Conservation (phyloP, 2,329 filamentous ascomycete species). For the Beauveria asiatica region DNA sequence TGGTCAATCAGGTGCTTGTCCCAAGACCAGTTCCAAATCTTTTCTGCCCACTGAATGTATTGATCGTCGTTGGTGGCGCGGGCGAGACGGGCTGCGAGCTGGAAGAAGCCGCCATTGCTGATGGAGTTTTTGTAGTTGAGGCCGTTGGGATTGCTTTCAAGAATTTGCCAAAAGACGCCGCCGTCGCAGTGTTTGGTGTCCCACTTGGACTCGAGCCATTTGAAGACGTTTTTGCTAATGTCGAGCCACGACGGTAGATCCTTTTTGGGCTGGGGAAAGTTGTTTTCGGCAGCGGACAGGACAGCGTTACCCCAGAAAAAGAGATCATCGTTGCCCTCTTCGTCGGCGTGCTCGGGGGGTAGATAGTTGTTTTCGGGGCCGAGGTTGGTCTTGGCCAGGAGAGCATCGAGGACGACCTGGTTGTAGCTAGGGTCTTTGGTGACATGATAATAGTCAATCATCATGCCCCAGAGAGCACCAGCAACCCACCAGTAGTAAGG, state of each 20-base stretch:
- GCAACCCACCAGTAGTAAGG: conserved; percentile 65
- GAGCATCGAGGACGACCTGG: conserved; percentile 46
- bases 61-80: conserved; percentile 59
- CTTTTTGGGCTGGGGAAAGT: conserved; percentile 45
- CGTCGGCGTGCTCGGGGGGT: conserved; percentile 43
- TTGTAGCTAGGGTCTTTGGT: conserved; percentile 57
- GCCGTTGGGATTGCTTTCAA: conserved; percentile 56
- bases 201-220: conserved; percentile 59
- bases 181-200: conserved; percentile 56
- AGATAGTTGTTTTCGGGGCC: conserved; percentile 54
- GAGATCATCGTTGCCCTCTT: conserved; percentile 61
- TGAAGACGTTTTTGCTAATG: conserved; percentile 59
- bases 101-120: conserved; percentile 76
- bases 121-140: conserved; percentile 68
- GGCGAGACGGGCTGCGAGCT: conserved; percentile 67
- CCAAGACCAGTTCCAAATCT: conserved; percentile 57
- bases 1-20: conserved; percentile 48
- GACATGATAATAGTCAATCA: conserved; percentile 62
- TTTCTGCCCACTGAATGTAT: conserved; percentile 58
- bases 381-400: conserved; percentile 46
- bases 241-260: conserved; percentile 49
- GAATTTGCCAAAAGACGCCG: conserved; percentile 71
- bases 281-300: conserved; percentile 54
- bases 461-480: conserved; percentile 56
- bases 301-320: conserved; percentile 60